Percentiles rank a stretch among this genome's conserved stretches.
phyloP scores from a whole-genome alignment of 2,329 filamentous ascomycete genomes.

The Pseudophaeomoniella oleicola region DNA sequence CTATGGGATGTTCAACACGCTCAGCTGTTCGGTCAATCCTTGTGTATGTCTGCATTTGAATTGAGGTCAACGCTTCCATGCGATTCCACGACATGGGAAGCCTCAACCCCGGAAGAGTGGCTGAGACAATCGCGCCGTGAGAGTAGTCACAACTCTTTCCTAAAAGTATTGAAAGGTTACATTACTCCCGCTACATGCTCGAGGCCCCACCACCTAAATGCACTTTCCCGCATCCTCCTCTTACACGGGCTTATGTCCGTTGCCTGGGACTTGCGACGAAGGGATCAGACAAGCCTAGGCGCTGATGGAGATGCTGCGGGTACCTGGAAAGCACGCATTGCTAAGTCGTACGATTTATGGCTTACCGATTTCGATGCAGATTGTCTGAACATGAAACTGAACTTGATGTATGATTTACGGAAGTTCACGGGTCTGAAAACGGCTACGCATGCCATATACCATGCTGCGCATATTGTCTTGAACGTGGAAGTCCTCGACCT shows the following conservation, averaged over 20 bases:
- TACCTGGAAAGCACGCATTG: slow-evolving; percentile 38
- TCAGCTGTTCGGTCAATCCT: slow-evolving; percentile 49
- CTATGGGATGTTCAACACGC: slow-evolving; percentile 54
- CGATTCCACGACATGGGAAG: slow-evolving; percentile 42
- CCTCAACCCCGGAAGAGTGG: slow-evolving; percentile 38
- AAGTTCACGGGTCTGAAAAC: slow-evolving; percentile 35
- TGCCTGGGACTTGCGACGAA: slow-evolving; percentile 45
- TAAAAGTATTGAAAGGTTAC: slow-evolving; percentile 41
- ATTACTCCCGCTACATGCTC: slow-evolving; percentile 28
- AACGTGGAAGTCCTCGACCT: slow-evolving; percentile 46
- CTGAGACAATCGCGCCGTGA: slow-evolving; percentile 24
- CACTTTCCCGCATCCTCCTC: slow-evolving; percentile 37
- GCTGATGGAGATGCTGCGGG: slow-evolving; percentile 14
- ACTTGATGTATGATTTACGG: slow-evolving; percentile 15
- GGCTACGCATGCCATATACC: slow-evolving; percentile 41
- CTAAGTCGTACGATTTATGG: slow-evolving; percentile 42
- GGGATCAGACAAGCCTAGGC: slow-evolving; percentile 47
- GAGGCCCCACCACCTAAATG: slow-evolving; percentile 29
- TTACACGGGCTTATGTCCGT: slow-evolving; percentile 50
- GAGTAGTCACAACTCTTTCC: slow-evolving; percentile 25
- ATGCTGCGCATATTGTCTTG: slow-evolving; percentile 41
- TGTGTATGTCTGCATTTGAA: slow-evolving; percentile 53
- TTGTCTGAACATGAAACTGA: slow-evolving; percentile 24
- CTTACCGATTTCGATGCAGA: slow-evolving; percentile 42
- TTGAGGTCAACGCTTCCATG: slow-evolving; percentile 43